Conservation (phyloP, 1,284 basidiomycete genomes). For the Ceratobasidium theobromae region DNA sequence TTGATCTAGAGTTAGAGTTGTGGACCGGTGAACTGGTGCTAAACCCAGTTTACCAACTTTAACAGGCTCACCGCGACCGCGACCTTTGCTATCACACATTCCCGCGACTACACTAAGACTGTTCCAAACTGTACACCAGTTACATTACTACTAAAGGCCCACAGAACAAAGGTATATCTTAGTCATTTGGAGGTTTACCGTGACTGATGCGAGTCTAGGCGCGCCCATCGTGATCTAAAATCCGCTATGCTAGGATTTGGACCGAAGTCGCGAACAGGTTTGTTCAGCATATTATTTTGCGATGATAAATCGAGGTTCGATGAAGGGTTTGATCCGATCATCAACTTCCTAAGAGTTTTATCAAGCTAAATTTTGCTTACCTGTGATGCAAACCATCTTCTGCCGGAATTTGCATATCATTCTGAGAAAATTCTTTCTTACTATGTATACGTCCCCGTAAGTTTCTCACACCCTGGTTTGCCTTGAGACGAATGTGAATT, state of each 20-base stretch:
- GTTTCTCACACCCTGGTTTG: too few species aligned
- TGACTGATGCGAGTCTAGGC: constrained; percentile 40
- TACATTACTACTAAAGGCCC: constrained; percentile 87
- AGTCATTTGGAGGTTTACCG: neutral
- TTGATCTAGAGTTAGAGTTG: constrained; percentile 66
- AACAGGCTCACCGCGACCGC: constrained; percentile 84
- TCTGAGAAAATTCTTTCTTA: too few species aligned
- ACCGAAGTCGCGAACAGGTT: too few species aligned
- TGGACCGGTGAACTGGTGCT: neutral
- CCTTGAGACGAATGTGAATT: too few species aligned
- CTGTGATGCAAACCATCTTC: too few species aligned
- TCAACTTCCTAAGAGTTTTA: too few species aligned
- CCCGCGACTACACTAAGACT: constrained; percentile 87
- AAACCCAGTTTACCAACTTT: constrained; percentile 30
- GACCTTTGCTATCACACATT: constrained; percentile 85
- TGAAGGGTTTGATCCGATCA: too few species aligned
- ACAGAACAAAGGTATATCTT: constrained; percentile 54
- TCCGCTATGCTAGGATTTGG: constrained; percentile 79
- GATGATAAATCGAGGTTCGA: too few species aligned
- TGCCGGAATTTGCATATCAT: too few species aligned
- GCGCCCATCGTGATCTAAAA: constrained; percentile 85
- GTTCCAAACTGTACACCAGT: constrained; percentile 80
- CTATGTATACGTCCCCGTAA: too few species aligned
- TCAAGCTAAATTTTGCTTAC: too few species aligned
- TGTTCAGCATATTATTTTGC: too few species aligned